phyloP scores from a whole-genome alignment of 2,329 filamentous ascomycete genomes.

The Sarocladium strictum region DNA sequence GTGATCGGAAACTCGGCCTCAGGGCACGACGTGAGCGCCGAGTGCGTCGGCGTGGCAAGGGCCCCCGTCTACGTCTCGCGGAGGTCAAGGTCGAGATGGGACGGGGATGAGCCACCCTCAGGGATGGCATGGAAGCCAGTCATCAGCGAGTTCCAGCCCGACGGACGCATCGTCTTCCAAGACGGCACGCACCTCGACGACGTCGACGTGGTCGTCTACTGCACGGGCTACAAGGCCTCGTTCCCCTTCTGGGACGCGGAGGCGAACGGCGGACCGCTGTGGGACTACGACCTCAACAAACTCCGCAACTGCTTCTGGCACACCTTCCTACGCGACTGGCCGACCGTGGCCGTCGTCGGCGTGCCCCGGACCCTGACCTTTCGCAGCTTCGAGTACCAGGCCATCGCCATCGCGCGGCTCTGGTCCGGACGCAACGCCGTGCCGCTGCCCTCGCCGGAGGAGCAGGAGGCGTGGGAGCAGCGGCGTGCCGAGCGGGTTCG shows the following conservation, averaged over 20 bases:
- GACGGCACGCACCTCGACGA: conserved; percentile 29
- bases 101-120: conserved; percentile 37
- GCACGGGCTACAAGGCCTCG: conserved; percentile 36
- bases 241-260: conserved; percentile 43
- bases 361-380: conserved; percentile 46
- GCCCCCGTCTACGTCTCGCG: conserved; percentile 47
- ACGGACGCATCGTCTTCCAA: conserved; percentile 37
- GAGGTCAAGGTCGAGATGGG: conserved; percentile 42
- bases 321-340: conserved; percentile 43
- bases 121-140: conserved; percentile 50
- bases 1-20: conserved; percentile 40
- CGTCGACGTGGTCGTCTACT: conserved; percentile 35
- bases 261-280: conserved; percentile 40
- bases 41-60: conserved; percentile 28
- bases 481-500: conserved; percentile 25
- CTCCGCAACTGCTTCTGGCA: conserved; percentile 43
- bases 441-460: conserved; percentile 29
- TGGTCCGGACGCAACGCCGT: conserved; percentile 35
- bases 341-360: conserved; percentile 44
- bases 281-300: conserved; percentile 40
- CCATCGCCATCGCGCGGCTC: conserved; percentile 43
- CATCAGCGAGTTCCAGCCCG: conserved; percentile 35
- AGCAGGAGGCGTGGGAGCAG: conserved; percentile 42
- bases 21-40: conserved; percentile 32
- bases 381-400: conserved; percentile 51